phyloP scores from a whole-genome alignment of 768 basidiomycete genomes.

The Coprinopsis sp. region DNA sequence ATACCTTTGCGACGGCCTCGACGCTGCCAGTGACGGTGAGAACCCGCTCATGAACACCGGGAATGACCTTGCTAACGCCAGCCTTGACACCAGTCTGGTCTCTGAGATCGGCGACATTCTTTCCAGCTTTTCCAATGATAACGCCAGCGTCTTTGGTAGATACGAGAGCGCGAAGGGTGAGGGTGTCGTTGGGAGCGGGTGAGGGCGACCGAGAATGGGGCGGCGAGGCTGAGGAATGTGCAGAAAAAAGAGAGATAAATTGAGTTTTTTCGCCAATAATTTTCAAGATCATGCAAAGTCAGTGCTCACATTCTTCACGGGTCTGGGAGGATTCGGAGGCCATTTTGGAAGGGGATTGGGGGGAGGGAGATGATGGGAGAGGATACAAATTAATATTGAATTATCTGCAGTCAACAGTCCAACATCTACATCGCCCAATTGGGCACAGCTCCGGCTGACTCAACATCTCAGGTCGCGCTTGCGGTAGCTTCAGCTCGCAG shows the following conservation, averaged over 20 bases:
- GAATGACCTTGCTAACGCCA: slow-evolving; percentile 97
- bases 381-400: no score
- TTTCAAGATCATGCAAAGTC: slow-evolving; percentile 10
- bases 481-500: neutral
- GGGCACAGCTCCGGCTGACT: slow-evolving; percentile 23
- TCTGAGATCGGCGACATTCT: slow-evolving; percentile 95
- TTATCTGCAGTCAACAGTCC: slow-evolving; percentile 16
- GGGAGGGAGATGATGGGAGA: slow-evolving; percentile 26
- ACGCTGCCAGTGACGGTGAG: slow-evolving; percentile 90
- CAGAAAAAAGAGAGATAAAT: slow-evolving; percentile 8
- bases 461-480: neutral
- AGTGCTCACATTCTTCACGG: slow-evolving; percentile 50
- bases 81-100: slow-evolving; percentile 97
- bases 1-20: slow-evolving; percentile 87
- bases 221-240: slow-evolving; percentile 45
- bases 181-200: slow-evolving; percentile 63
- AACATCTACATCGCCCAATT: slow-evolving; percentile 14
- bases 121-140: slow-evolving; percentile 94
- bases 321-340: slow-evolving; percentile 57
- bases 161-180: slow-evolving; percentile 93
- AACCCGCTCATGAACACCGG: slow-evolving; percentile 96
- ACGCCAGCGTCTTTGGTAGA: slow-evolving; percentile 96
- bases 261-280: no score
- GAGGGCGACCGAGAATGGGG: slow-evolving; percentile 72
- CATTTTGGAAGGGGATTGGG: slow-evolving; percentile 43